Evolutionary conservation across 306 rosid species (phyloP).

Genomic region (Castanea crenata): DNA sequence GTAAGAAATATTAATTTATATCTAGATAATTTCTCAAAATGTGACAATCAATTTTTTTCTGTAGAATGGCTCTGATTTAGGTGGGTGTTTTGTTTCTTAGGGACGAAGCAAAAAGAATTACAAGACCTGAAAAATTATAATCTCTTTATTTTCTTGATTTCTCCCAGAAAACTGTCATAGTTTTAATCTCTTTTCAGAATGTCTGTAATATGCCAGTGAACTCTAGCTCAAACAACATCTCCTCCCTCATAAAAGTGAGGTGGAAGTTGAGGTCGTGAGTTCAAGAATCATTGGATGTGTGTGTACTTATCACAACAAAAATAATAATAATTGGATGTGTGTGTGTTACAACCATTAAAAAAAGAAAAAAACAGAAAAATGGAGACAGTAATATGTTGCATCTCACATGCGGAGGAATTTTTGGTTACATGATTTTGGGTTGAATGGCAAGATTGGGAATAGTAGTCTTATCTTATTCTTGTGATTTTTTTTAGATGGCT

Average conservation of each 20-base stretch:
- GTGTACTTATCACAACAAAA: no score
- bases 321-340: no score
- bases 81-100: not conserved
- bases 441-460: constrained; percentile 10
- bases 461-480: constrained; percentile 19
- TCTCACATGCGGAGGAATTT: constrained; percentile 13
- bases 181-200: not conserved
- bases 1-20: not conserved
- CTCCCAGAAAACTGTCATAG: not conserved
- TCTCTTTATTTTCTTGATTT: not conserved
- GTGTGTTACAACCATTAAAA: no score
- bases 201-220: not conserved
- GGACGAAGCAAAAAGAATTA: not conserved
- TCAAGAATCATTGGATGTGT: no score
- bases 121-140: not conserved
- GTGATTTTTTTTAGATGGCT: constrained; percentile 60
- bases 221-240: no score
- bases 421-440: constrained; percentile 20
- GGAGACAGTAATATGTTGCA: not conserved
- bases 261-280: no score
- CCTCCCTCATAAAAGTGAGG: no score
- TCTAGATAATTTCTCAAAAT: not conserved
- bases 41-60: not conserved
- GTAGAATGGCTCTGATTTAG: not conserved
- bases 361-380: no score